phyloP scores from a whole-genome alignment of 2,329 filamentous ascomycete species.

The Diaporthe capsici region DNA sequence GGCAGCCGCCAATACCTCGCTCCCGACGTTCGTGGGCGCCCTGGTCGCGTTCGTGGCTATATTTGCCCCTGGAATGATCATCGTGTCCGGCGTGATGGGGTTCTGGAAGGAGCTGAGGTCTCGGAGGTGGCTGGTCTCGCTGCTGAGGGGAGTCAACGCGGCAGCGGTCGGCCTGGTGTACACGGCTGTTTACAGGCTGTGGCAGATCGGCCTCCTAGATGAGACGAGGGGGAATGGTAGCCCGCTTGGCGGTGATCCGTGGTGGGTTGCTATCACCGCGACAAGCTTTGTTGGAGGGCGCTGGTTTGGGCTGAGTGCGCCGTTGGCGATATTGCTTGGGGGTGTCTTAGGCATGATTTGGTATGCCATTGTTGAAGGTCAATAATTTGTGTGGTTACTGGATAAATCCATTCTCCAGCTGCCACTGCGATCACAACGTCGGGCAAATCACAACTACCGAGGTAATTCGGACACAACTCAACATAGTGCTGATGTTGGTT shows the following conservation, averaged over 20 bases:
- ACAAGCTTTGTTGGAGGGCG: conserved; percentile 58
- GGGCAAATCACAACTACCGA: no score
- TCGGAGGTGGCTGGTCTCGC: conserved; percentile 48
- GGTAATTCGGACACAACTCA: no score
- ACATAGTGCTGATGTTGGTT: no score
- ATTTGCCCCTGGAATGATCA: conserved; percentile 64
- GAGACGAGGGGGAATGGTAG: conserved; percentile 61
- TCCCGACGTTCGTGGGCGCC: conserved; percentile 60
- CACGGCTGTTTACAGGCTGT: conserved; percentile 74
- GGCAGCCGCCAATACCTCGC: conserved; percentile 56
- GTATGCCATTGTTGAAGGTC: background rate
- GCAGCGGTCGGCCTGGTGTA: conserved; percentile 73
- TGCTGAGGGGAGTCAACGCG: conserved; percentile 70
- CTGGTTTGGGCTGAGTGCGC: conserved; percentile 62
- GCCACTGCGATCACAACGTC: no score
- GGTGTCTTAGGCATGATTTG: background rate
- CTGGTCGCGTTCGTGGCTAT: conserved; percentile 67
- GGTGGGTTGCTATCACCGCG: conserved; percentile 74
- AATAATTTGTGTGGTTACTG: background rate
- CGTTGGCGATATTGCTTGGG: conserved; percentile 46
- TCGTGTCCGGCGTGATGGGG: conserved; percentile 66
- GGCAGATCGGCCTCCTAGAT: conserved; percentile 73
- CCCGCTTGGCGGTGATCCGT: conserved; percentile 70
- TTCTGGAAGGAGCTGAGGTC: conserved; percentile 66
- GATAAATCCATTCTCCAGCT: background rate